Base-by-base conservation (phyloP, 768 basidiomycete genomes). In the Ramaria rubella region DNA sequence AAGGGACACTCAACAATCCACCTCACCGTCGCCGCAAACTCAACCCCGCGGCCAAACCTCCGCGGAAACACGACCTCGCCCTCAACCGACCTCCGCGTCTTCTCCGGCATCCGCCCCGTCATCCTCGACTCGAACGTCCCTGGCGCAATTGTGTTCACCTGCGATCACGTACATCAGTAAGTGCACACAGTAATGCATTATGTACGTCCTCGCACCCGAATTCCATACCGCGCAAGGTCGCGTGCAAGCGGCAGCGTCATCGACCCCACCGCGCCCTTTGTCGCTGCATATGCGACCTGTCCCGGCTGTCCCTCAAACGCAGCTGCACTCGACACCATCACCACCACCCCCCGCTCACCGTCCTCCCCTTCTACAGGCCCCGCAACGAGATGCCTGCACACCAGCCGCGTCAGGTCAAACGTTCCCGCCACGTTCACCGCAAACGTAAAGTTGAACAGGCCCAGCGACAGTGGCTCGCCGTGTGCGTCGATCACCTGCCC, bases 241-340 rank as follows among this genome's bases (percentile, higher is more conserved):
- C 82, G 74, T 3, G 82, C 78, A 74, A 83, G 76, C 1, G 82
- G 82, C 2, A 84, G 72, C 1, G 80, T 77, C 77, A 84, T 77
- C 1, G 81, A 79, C 21, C 70, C 67, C 3, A 84, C 59, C 1
- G 77, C 82, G 46, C 81, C 82, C 65, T 84, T 84, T 1, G 74
- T 72, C 2, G 79, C 79, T 1, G 79, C 66, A 60, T 84, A 84
- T 0, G 80, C 81, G 0, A 74, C 72, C 60, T 83, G 82, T 2
- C 81, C 81, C 1, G 80, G 75, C 58, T 81, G 79, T 5, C 79
- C 80, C 65, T 81, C 76, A 58, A 73, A 82, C 81, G 81, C 81
- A 38, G 80, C 78, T 21, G 77, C 72, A 60, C 80, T 81, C 6
- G 81, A 70, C 19, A 82, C 77, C 59, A 83, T 73, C 21, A 83